Conservation (phyloP, 73 alveolate species). For the Tetrahymena borealis region DNA sequence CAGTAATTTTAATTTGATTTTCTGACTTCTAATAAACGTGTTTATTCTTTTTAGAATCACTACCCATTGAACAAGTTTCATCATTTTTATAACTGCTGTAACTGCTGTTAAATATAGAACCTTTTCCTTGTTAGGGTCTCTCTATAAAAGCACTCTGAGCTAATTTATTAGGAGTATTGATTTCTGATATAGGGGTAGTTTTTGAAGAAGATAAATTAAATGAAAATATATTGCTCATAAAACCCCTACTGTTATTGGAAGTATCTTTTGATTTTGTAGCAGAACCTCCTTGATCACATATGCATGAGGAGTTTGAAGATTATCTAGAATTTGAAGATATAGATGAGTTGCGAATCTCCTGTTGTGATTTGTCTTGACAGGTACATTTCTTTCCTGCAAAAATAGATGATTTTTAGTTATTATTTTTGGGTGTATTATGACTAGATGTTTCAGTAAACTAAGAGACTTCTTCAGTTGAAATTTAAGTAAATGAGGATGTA, state of each 20-base stretch:
- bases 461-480: neutral
- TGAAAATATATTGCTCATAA: neutral
- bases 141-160: neutral
- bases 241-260: neutral
- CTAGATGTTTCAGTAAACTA: neutral
- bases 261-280: neutral
- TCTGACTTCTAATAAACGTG: neutral
- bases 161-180: neutral
- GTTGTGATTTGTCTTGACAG: neutral
- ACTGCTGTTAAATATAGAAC: neutral
- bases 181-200: neutral
- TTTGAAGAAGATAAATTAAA: neutral
- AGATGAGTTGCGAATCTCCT: neutral
- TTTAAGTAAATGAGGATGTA: neutral
- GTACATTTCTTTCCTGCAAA: neutral
- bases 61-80: neutral
- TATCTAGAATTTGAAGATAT: neutral
- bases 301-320: neutral
- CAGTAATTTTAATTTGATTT: neutral
- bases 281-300: neutral
- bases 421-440: neutral
- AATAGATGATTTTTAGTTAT: neutral
- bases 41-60: neutral
- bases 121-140: neutral
- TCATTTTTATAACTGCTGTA: neutral